Evolutionary conservation across 257 asterid genomes (phyloP).

Genomic region (Scutellaria galericulata): DNA sequence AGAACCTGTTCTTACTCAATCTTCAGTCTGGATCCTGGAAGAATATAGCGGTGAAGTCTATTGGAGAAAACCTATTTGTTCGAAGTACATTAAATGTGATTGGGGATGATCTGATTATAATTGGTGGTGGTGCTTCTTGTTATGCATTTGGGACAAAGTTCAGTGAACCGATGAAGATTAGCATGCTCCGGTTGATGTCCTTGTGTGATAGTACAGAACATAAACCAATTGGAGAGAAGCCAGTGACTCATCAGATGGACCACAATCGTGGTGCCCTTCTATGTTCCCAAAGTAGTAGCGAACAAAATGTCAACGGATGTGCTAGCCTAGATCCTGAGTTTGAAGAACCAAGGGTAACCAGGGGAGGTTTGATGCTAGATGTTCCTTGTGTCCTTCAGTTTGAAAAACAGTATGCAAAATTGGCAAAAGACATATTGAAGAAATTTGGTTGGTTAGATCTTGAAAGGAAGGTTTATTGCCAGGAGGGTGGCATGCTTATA

Average conservation of each 20-base stretch:
- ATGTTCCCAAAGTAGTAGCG: conserved; percentile 30
- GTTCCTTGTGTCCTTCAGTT: conserved; percentile 63
- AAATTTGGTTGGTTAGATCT: conserved; percentile 91
- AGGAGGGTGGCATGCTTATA: conserved; percentile 62
- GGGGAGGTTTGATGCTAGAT: conserved; percentile 36
- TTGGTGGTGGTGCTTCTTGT: conserved; percentile 98
- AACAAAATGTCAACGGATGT: conserved; percentile 41
- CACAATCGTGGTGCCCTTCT: conserved; percentile 32
- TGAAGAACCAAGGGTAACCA: conserved; percentile 43
- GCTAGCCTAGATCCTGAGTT: conserved; percentile 38
- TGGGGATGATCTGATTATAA: conserved; percentile 65
- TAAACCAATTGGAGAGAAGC: conserved; percentile 37
- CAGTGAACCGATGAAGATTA: conserved; percentile 73
- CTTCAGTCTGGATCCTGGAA: conserved; percentile 69
- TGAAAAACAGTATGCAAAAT: conserved; percentile 70
- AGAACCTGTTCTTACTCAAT: conserved; percentile 63
- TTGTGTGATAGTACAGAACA: conserved; percentile 35
- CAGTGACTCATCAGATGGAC: conserved; percentile 27
- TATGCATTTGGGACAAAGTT: conserved; percentile 98
- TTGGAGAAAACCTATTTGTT: conserved; percentile 71
- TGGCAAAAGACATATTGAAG: conserved; percentile 81
- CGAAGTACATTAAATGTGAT: conserved; percentile 75
- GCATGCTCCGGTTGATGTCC: conserved; percentile 58
- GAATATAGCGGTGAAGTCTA: conserved; percentile 53
- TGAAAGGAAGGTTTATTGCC: conserved; percentile 74